These are phyloP conservation scores for Chrysoporthe austroafricana DNA, from an alignment of 2,329 filamentous ascomycete species.

Conservation along the genomic window DNA sequence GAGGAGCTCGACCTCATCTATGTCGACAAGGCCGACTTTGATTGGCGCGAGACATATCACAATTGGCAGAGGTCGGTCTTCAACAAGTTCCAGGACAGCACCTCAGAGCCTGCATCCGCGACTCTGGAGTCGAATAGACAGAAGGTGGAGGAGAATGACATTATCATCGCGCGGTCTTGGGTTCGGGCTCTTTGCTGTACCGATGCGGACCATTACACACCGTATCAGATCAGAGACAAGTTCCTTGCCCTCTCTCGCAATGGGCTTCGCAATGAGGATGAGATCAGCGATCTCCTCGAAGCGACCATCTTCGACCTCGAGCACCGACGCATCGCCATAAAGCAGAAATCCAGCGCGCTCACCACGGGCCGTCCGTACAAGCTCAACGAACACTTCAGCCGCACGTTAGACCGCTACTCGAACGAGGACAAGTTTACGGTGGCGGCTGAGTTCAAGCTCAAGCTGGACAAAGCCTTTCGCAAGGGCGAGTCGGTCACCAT, in stretches of 20 bases:
- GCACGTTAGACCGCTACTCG: conserved; percentile 59
- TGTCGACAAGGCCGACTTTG: conserved; percentile 39
- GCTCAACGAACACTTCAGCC: conserved; percentile 62
- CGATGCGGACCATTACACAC: conserved; percentile 51
- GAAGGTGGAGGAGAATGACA: conserved; percentile 29
- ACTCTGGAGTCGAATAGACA: conserved; percentile 33
- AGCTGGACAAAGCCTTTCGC: conserved; percentile 61
- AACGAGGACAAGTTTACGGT: conserved; percentile 59
- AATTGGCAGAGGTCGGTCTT: conserved; percentile 57
- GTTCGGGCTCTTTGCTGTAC: conserved; percentile 63
- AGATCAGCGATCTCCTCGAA: conserved; percentile 50
- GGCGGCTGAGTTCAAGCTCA: conserved; percentile 62
- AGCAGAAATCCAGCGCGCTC: conserved; percentile 61
- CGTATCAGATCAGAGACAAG: conserved; percentile 52
- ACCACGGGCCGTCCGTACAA: conserved; percentile 64
- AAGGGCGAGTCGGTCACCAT: conserved; percentile 48
- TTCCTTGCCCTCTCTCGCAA: conserved; percentile 52
- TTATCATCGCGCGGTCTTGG: conserved; percentile 58
- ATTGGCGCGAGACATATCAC: conserved; percentile 64
- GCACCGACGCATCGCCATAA: conserved; percentile 58
- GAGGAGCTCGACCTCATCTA: conserved; percentile 40
- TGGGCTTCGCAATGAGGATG: conserved; percentile 36
- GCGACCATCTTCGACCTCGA: conserved; percentile 54
- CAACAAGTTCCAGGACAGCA: conserved; percentile 58
- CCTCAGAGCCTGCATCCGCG: conserved; percentile 51